phyloP scores from a whole-genome alignment of 2,329 filamentous ascomycete genomes.

The Cladosporium sp. region DNA sequence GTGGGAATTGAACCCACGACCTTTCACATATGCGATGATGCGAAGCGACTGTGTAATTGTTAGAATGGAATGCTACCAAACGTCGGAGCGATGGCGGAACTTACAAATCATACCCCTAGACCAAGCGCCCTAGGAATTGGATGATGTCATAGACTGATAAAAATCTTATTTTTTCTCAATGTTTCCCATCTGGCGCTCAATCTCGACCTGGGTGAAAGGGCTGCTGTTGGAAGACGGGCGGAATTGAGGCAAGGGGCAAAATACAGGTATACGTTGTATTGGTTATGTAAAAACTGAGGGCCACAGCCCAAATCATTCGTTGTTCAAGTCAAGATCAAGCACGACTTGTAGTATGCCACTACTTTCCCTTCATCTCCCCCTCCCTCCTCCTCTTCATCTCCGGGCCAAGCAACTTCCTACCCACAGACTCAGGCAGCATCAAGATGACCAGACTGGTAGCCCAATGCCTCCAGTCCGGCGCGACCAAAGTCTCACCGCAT shows the following conservation, averaged over 20 bases:
- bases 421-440: slow-evolving; percentile 1
- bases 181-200: too few species aligned
- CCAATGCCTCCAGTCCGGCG: slow-evolving; percentile 15
- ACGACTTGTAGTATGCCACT: too few species aligned
- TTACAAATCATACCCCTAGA: not conserved
- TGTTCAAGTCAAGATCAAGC: too few species aligned
- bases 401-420: slow-evolving; percentile 2
- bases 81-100: not conserved
- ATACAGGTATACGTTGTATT: too few species aligned
- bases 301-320: too few species aligned
- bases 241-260: too few species aligned
- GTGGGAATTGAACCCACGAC: slow-evolving; percentile 12
- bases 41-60: not conserved
- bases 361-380: slow-evolving; percentile 9
- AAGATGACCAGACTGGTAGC: slow-evolving; percentile 1
- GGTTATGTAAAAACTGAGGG: too few species aligned
- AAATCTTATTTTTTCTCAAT: too few species aligned
- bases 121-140: not conserved
- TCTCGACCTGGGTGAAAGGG: too few species aligned
- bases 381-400: slow-evolving; percentile 8
- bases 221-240: too few species aligned
- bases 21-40: slow-evolving; percentile 7
- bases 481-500: slow-evolving; percentile 14
- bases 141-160: not conserved
- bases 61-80: not conserved